Evolutionary conservation across 441 rosid species (phyloP), one percentile per base, ranked within the genome.

Genomic region (Arabidopsis lyrata): DNA sequence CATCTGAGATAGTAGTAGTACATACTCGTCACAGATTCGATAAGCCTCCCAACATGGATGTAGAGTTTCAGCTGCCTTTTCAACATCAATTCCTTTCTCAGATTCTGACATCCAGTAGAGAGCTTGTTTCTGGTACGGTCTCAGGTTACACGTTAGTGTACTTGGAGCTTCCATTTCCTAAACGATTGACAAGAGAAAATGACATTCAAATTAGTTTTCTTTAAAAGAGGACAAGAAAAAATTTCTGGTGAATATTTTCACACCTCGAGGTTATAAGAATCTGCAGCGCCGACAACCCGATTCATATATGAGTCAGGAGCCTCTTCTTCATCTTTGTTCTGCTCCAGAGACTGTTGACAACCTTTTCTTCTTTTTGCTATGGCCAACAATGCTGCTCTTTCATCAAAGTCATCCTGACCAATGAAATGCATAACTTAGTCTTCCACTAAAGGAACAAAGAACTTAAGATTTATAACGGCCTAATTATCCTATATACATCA

Each of bases 21-120:
- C 85, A 0, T 80, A 88, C 91, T 70, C 82, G 16, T 88, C 90
- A 73, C 86, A 85, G 70, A 90, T 81, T 34, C 81, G 80, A 75
- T 88, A 88, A n/a, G 87, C 92, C 16, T 81, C 87, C 90, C 92
- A 87, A 68, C 88, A 87, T 39, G 95, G 90, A 81, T 86, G 92
- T 15, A 83, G 88, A 66, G 88, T 85, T 77, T 81, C 75, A 57
- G 85, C 80, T 59, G 87, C 88, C 70, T 81, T 82, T 67, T 87
- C 89, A 45, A 77, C 82, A 70, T 82, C 87, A 58, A 83, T 68
- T 76, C 88, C 92, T 63, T 81, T 81, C 78, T 88, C 96, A 48
- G 84, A 80, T 70, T 78, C 84, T 2, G 90, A 77, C 96, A 90
- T 90, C 89, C 93, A 90, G 79, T 77, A 78, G 29, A 86, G 86